Percentiles rank a stretch among this genome's conserved stretches.
These are phyloP conservation scores for Globisporangium paroecandrum DNA, from an alignment of 352 stramenopile species.

Conservation along the genomic window DNA sequence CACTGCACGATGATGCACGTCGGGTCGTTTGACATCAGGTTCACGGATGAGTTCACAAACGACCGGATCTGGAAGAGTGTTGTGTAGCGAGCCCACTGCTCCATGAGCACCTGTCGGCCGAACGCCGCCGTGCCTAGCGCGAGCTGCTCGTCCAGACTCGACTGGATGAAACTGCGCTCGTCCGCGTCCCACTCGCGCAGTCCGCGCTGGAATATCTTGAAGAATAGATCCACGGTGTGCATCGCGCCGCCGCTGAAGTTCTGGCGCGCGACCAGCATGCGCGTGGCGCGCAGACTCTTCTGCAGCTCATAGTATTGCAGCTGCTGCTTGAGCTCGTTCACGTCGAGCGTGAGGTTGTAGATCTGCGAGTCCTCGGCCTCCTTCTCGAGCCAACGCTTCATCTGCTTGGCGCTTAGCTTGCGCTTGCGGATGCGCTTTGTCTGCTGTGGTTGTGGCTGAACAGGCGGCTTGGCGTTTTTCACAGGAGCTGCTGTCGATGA, in stretches of 20 bases:
- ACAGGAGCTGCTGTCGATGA: too few species aligned
- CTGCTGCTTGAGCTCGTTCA: constrained; percentile 34
- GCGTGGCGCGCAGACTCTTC: constrained; percentile 14
- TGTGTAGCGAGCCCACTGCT: constrained; percentile 21
- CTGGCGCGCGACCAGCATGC: constrained; percentile 10
- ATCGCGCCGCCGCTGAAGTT: constrained; percentile 14
- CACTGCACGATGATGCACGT: constrained; percentile 3
- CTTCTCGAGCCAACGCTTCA: constrained; percentile 6
- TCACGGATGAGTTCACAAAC: neutral
- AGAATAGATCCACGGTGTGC: constrained; percentile 15
- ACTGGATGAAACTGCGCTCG: constrained; percentile 8
- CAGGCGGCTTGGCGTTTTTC: too few species aligned
- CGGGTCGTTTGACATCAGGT: neutral
- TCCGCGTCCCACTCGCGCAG: neutral
- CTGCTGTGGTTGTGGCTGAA: neutral
- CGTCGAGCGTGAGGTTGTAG: constrained; percentile 34
- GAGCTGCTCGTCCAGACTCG: constrained; percentile 6
- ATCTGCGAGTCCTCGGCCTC: constrained; percentile 7
- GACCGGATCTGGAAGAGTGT: constrained; percentile 14
- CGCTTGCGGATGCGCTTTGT: constrained; percentile 7
- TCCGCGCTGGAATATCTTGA: constrained; percentile 16
- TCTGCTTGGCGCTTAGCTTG: constrained; percentile 9
- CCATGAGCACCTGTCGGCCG: constrained; percentile 15
- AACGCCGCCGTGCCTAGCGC: neutral
- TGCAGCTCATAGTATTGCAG: constrained; percentile 15